Evolutionary conservation across 140 eudicot genomes (phyloP), one percentile per base, ranked within the genome.

Genomic region (Erigeron philadelphicus): DNA sequence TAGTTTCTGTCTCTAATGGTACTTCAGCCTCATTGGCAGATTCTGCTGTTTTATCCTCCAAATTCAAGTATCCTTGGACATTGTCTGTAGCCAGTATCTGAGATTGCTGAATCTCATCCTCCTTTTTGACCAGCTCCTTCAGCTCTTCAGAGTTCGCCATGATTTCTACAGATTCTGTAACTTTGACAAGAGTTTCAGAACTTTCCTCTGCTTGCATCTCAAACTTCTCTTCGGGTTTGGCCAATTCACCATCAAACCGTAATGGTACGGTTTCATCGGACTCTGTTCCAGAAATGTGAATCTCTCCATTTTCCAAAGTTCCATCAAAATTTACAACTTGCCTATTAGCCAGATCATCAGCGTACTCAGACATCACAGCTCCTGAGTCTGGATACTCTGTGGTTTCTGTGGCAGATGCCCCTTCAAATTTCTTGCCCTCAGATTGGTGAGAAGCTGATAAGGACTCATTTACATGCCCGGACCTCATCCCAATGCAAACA

Each of bases 251-350:
- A 45, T 79, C 75, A 57, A 44, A 38, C 56, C 53, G 17, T 54
- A 49, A 58, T 3, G n/a, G 52, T 55, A 71, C 72, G 64, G 71
- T 52, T 64, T 56, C 75, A 78, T 56, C 75, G 61, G 70, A 78
- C 73, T 76, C 84, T 59, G 75, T 61, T 74, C 48, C 48, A 46
- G 77, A 61, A 13, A 60, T 44, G 61, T 77, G 72, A 78, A 72
- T 25, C 72, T 72, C 75, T 66, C 48, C 78, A 43, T 38, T 54
- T 59, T 56, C 74, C 77, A 72, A 41, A 67, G 60, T 74, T 42
- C 64, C 78, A 71, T 71, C 69, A 16, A 40, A 57, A 42, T 71
- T 71, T 58, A 56, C 77, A 47, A 67, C 68, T 35, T 71, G 57
- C 72, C 70, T 73, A 72, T 72, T 59, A 35, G 42, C 68, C 42